A percentile compares a stretch with the other conserved stretches of the same genome.
Conservation (phyloP, 192 early-diverging fungal species). For the Piromyces sp. region DNA sequence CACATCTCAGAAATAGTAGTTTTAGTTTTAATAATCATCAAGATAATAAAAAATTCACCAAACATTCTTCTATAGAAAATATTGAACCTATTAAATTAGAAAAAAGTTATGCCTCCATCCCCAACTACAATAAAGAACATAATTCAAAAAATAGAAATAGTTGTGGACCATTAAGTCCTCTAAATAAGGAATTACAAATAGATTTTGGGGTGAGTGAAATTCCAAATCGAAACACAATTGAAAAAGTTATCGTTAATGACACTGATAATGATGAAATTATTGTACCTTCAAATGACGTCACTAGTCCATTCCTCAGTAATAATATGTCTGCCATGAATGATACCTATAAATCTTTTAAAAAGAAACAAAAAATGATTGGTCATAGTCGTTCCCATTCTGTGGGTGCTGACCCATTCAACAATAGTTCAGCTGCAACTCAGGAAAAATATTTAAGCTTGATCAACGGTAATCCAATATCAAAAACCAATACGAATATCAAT, state of each 20-base stretch:
- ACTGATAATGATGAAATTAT: background rate
- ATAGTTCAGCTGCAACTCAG: background rate
- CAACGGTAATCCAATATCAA: background rate
- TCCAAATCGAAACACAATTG: background rate
- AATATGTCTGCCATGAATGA: background rate
- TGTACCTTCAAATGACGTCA: background rate
- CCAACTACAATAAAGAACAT: too few relatives aligned
- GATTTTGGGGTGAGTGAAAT: background rate
- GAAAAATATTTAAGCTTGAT: background rate
- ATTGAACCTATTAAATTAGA: background rate
- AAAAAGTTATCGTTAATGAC: too few relatives aligned
- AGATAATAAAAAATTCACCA: too few relatives aligned
- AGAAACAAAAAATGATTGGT: background rate
- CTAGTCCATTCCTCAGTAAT: background rate
- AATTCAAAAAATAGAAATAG: background rate
- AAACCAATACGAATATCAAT: background rate
- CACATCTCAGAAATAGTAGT: background rate
- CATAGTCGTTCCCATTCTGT: background rate
- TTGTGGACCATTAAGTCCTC: background rate
- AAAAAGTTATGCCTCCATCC: background rate
- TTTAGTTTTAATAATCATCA: background rate
- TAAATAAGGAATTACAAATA: background rate
- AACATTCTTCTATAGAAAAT: background rate
- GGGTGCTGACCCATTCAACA: background rate
- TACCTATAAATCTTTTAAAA: background rate